Evolutionary conservation across 2,329 filamentous ascomycete genomes (phyloP), one percentile per base, ranked within the genome.

Genomic region (Leptographium procerum): DNA sequence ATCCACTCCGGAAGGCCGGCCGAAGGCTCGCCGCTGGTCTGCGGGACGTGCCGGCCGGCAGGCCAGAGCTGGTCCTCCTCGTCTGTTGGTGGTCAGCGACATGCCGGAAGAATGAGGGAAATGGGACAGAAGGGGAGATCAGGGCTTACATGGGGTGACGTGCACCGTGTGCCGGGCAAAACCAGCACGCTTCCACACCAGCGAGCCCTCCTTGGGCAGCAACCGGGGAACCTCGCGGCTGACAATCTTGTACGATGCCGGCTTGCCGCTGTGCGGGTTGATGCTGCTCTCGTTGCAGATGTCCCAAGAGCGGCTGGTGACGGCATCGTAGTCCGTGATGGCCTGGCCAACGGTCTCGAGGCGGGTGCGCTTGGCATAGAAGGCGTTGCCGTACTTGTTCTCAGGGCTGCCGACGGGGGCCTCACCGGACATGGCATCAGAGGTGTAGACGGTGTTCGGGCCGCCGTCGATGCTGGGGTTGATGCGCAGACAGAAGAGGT

Each of bases 341-440:
- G 86, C 80, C 65, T 88, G 79, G 33, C 77, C 78, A 4, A 86
- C 82, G 0, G 85, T 95, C 8, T 77, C 81, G 61, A 90, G 85
- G 71, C 88, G 89, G 2, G 88, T 95, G 73, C 88, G 88, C 73
- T 89, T 86, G 4, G 88, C 88, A 66, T 87, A 91, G 71, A 96
- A 96, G 8, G 87, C 91, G 67, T 96, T 96, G 57, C 91, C 91
- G 71, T 95, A 91, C 62, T 78, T 85, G 75, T 96, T 96, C 72
- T 91, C 87, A 1, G 79, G 75, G 64, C 86, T 91, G 40, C 91
- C 91, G 0, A 92, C 86, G 6, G 87, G 85, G 1, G 83, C 89
- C 0, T 87, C 79, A 0, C 86, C 86, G 1, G 79, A 76, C 1
- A 84, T 78, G 1, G 89, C 87, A 65, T 96, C 91, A 14, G 87